Base-by-base conservation (phyloP, 257 asterid genomes). In the Paraleonurus japonicus region DNA sequence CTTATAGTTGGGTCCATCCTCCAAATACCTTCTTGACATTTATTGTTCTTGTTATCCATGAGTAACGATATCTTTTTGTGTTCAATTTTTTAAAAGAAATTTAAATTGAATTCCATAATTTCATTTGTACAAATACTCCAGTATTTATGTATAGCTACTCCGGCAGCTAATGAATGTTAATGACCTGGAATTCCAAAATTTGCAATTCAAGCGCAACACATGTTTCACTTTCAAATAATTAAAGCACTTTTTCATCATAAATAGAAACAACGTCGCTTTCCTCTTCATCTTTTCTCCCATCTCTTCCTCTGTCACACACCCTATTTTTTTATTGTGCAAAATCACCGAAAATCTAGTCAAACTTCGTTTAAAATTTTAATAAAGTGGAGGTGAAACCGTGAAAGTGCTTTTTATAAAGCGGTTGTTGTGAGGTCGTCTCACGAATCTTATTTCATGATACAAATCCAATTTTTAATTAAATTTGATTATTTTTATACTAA, bases 201-300 rank as follows among this genome's bases (percentile, higher is more conserved):
- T 12, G 20, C 19, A 43, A 4, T 39, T 19, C 72, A 66, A 27
- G 45, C 45, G 45, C 16, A 15, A 53, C 13, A 70, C 75, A 73
- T 69, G 55, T 50, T 78, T 78, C 80, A 26, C 80, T 75, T 72
- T 80, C 73, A 53, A 50, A 45, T 67, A 67, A 45, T 71, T 75
- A 71, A 71, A 71, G 54, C 78, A 55, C 16, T 59, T 71, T 48
- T 71, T 57, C 75, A 75, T 71, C 78, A 72, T 71, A 71, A 32
- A 75, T 61, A 60, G 75, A 61, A 67, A 72, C 20, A 12, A 30
- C 7, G 45, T 66, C 59, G n/a, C 65, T 58, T 78, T 74, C 33
- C 22, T 30, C 48, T 72, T 16, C 65, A 2, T 37, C 12, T 66
- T 32, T 39, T 61, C 11, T 60, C 27, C 17, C 61, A 8, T 54